Percentiles rank a stretch among this genome's conserved stretches.
phyloP scores from a whole-genome alignment of 768 basidiomycete genomes.

The Tulasnella calospora region DNA sequence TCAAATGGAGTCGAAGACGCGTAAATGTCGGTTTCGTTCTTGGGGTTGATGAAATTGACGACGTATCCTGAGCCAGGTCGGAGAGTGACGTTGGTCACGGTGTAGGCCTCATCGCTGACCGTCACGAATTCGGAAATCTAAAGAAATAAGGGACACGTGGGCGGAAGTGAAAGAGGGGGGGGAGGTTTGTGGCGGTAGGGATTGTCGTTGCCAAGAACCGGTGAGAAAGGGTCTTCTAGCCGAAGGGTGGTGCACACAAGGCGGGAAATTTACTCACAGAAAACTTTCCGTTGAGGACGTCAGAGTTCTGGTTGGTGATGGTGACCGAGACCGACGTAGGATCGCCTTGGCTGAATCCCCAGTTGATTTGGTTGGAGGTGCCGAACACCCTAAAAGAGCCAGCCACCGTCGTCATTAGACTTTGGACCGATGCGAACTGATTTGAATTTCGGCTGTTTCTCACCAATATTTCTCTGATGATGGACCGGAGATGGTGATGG shows the following conservation, averaged over 20 bases:
- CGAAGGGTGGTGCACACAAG: not conserved
- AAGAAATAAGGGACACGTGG: not conserved
- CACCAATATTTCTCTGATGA: conserved; percentile 37
- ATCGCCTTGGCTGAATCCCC: conserved; percentile 37
- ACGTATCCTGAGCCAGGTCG: conserved; percentile 32
- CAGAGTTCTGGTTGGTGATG: conserved; percentile 36
- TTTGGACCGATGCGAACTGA: not conserved
- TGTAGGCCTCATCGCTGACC: conserved; percentile 29
- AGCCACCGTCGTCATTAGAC: not conserved
- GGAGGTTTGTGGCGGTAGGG: not conserved
- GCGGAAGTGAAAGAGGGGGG: not conserved
- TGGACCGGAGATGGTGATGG: conserved; percentile 36
- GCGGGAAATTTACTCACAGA: conserved; percentile 27
- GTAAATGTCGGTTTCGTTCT: conserved; percentile 48
- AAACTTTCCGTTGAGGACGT: conserved; percentile 39
- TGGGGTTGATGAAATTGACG: conserved; percentile 39
- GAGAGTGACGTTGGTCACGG: conserved; percentile 40
- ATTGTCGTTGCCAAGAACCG: not conserved
- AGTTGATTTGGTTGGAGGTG: conserved; percentile 38
- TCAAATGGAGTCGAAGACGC: conserved; percentile 54
- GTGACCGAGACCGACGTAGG: conserved; percentile 37
- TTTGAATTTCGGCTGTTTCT: conserved; percentile 3
- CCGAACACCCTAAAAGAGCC: conserved; percentile 37
- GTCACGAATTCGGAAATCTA: conserved; percentile 38
- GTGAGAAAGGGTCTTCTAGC: not conserved